Conservation (phyloP, 495 filamentous ascomycete genomes). For the Saxispiralis lemnorum region DNA sequence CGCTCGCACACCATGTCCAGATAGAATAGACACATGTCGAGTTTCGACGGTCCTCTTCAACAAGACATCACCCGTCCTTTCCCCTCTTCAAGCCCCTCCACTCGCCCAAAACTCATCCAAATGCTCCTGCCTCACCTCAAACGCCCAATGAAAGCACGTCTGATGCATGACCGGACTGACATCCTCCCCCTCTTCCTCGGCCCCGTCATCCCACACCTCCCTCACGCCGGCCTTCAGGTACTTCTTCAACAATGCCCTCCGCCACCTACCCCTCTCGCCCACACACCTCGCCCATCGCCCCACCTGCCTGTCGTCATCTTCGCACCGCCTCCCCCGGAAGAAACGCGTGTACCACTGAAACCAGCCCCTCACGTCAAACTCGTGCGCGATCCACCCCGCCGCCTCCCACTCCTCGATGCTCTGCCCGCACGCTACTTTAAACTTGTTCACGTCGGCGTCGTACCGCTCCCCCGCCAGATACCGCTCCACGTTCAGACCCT, state of each 20-base stretch:
- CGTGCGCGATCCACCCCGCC: conserved; percentile 31
- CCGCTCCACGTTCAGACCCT: conserved; percentile 20
- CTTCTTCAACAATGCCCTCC: conserved; percentile 29
- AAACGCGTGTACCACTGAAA: conserved; percentile 37
- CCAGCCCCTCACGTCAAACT: conserved; percentile 31
- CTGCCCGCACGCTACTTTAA: conserved; percentile 31
- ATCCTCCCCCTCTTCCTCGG: conserved; percentile 24
- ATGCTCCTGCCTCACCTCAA: conserved; percentile 28
- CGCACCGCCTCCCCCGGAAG: conserved; percentile 30
- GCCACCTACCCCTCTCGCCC: conserved; percentile 30
- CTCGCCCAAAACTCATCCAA: conserved; percentile 28
- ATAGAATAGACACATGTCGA: no score
- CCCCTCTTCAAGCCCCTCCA: not conserved
- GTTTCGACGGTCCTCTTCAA: no score
- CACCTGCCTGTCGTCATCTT: conserved; percentile 33
- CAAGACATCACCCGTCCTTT: not conserved
- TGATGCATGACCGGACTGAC: conserved; percentile 36
- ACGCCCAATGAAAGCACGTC: conserved; percentile 35
- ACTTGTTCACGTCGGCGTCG: conserved; percentile 31
- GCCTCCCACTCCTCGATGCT: conserved; percentile 35
- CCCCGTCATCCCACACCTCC: conserved; percentile 30
- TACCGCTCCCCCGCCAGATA: conserved; percentile 24
- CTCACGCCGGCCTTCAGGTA: conserved; percentile 27
- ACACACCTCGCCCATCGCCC: conserved; percentile 31
- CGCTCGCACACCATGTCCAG: no score